phyloP scores from a whole-genome alignment of 805 yeast species.

The Ogataea parapolymorpha region DNA sequence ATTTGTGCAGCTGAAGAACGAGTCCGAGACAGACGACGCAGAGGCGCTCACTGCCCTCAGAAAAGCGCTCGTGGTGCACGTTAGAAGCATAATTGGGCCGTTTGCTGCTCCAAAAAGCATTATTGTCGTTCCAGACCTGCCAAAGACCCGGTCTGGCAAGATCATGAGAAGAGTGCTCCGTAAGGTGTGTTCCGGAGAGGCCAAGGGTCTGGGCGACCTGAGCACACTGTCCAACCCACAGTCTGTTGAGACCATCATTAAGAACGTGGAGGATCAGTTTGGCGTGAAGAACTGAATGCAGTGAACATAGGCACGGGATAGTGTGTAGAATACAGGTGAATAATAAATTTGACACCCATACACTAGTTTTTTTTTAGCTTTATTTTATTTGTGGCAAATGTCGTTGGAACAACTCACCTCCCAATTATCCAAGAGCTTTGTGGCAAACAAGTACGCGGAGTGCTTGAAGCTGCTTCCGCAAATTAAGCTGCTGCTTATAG shows the following conservation, averaged over 20 bases:
- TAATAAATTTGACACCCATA: not conserved
- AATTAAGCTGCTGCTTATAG: slow-evolving; percentile 75
- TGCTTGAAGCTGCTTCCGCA: slow-evolving; percentile 65
- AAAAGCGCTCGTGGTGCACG: slow-evolving; percentile 78
- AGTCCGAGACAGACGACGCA: slow-evolving; percentile 36
- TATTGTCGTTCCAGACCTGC: slow-evolving; percentile 84
- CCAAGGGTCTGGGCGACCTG: slow-evolving; percentile 87
- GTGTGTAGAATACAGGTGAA: not conserved
- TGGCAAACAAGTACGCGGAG: slow-evolving; percentile 53
- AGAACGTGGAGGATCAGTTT: slow-evolving; percentile 52
- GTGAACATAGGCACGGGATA: slow-evolving; percentile 1
- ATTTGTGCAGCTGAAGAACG: slow-evolving; percentile 77
- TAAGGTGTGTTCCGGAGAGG: slow-evolving; percentile 89
- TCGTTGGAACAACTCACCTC: slow-evolving; percentile 68
- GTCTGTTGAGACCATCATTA: slow-evolving; percentile 73
- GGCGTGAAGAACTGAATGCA: slow-evolving; percentile 31
- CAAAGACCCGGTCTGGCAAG: slow-evolving; percentile 98
- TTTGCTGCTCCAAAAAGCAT: slow-evolving; percentile 92
- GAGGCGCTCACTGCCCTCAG: slow-evolving; percentile 52
- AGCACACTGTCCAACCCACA: slow-evolving; percentile 86
- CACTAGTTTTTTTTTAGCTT: not conserved
- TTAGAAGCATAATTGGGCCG: slow-evolving; percentile 88
- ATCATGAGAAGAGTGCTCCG: slow-evolving; percentile 97
- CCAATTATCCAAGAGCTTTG: slow-evolving; percentile 64
- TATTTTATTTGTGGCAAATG: slow-evolving; percentile 30